These are phyloP conservation scores for Auricularia auricula-judae DNA, from an alignment of 768 basidiomycete genomes.

Conservation along the genomic window DNA sequence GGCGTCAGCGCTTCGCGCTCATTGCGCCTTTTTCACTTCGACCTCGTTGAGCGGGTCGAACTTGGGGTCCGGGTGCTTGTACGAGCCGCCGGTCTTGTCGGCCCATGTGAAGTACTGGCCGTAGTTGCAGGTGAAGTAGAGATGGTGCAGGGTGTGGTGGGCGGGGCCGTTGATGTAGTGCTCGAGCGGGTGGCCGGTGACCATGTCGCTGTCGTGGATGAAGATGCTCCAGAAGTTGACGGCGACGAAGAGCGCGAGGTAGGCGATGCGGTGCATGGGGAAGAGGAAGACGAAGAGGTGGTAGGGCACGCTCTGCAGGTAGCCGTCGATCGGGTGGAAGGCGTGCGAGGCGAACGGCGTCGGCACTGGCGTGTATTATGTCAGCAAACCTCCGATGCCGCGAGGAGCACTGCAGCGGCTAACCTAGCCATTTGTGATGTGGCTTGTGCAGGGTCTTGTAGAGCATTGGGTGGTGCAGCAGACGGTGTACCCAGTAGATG, in stretches of 20 bases:
- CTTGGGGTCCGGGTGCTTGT: constrained; percentile 73
- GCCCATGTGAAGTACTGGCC: constrained; percentile 98
- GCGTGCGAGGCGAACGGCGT: constrained; percentile 97
- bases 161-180: constrained; percentile 94
- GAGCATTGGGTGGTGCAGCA: constrained; percentile 69
- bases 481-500: constrained; percentile 96
- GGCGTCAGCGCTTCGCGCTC: neutral
- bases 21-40: constrained; percentile 1
- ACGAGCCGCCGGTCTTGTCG: constrained; percentile 73
- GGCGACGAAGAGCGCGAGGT: constrained; percentile 76
- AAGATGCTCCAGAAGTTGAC: constrained; percentile 95
- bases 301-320: constrained; percentile 87
- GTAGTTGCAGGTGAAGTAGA: constrained; percentile 96
- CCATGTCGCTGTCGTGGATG: constrained; percentile 99
- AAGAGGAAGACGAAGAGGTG: constrained; percentile 86
- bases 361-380: constrained; percentile 48
- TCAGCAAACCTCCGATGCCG: neutral
- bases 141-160: constrained; percentile 92
- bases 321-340: constrained; percentile 95
- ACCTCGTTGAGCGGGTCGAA: constrained; percentile 82
- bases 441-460: constrained; percentile 95
- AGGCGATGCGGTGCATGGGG: constrained; percentile 78
- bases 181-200: constrained; percentile 82
- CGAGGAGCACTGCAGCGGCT: constrained; percentile 21
- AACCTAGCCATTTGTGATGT: constrained; percentile 97